These are phyloP conservation scores for Fusarium nurragi DNA, from an alignment of 2,329 filamentous ascomycete species.

Conservation along the genomic window DNA sequence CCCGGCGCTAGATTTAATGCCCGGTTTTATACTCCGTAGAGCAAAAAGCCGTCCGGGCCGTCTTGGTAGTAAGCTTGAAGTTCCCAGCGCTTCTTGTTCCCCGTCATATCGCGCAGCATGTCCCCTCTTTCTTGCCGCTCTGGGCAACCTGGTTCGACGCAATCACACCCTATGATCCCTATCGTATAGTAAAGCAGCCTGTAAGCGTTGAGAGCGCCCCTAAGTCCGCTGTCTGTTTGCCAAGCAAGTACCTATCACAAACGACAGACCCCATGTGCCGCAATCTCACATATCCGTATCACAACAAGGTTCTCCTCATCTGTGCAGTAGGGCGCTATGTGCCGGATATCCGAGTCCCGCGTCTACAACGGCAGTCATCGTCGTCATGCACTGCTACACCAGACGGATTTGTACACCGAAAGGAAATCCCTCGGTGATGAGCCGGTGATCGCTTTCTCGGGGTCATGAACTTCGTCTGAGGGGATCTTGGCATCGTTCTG, in stretches of 20 bases:
- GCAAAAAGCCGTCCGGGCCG: background rate
- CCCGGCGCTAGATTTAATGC: constrained; percentile 5
- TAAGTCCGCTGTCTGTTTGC: background rate
- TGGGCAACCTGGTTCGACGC: background rate
- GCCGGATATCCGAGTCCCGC: constrained; percentile 35
- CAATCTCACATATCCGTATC: background rate
- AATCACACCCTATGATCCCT: background rate
- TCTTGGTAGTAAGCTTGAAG: background rate
- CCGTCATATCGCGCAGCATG: background rate
- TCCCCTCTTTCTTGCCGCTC: constrained; percentile 2
- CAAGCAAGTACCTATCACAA: background rate
- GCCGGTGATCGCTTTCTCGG: constrained; percentile 34
- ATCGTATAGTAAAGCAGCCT: background rate
- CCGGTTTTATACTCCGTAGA: background rate
- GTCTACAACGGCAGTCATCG: constrained; percentile 11
- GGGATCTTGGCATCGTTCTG: constrained; percentile 5
- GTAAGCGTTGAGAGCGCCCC: background rate
- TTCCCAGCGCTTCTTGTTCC: background rate
- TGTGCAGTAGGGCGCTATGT: constrained; percentile 12
- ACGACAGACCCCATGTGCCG: background rate
- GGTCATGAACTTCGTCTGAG: constrained; percentile 4
- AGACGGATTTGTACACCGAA: constrained; percentile 13
- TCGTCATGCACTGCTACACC: constrained; percentile 13
- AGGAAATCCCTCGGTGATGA: constrained; percentile 29
- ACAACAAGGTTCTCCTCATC: background rate